Evolutionary conservation across 2,329 filamentous ascomycete genomes (phyloP), one percentile per base, ranked within the genome.

Genomic region (Verticillium zaregamsianum): DNA sequence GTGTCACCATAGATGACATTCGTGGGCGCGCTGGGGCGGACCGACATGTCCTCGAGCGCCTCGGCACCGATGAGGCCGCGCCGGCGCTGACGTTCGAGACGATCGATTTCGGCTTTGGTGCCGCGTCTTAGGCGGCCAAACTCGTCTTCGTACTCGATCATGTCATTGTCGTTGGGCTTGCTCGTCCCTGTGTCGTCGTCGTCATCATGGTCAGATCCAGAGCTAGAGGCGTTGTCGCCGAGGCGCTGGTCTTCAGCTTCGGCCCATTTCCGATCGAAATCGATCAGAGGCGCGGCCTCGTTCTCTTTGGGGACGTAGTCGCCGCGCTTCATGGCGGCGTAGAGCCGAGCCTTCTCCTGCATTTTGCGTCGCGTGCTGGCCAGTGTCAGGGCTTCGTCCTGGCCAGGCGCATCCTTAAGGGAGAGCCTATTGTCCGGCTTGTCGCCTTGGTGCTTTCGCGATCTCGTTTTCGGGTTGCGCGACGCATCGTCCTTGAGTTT

Each of bases 251-350:
- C 89, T 60, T 87, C 80, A 28, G 80, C 78, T 71, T 96, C 91
- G 0, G 90, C 92, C 93, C 95, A 98, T 78, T 98, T 99, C 64
- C 90, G 84, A 76, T 98, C 95, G 74, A 99, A 99, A 77, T 99
- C 94, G 3, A 99, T 90, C 31, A 96, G 84, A 28, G 85, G 83
- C 67, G 88, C 86, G 52, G 85, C 79, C 68, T 86, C 80, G 71
- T 89, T 85, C 66, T 90, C 85, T 61, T 83, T 83, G 17, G 84
- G 80, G n/a, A 91, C 80, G 74, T 91, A 88, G 71, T 96, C 89
- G n/a, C 94, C 93, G 37, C 91, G 85, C 76, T 96, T 96, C 86
- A 99, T 89, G 40, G 91, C 90, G 7, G 90, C 88, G 75, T 99
- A 99, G 2, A 95, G 77, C 5, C 90, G 86, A 3, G 91, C 92